Evolutionary conservation across 2,329 filamentous ascomycete species (phyloP), one percentile per base, ranked within the genome.

Genomic region (Huntiella decipiens): DNA sequence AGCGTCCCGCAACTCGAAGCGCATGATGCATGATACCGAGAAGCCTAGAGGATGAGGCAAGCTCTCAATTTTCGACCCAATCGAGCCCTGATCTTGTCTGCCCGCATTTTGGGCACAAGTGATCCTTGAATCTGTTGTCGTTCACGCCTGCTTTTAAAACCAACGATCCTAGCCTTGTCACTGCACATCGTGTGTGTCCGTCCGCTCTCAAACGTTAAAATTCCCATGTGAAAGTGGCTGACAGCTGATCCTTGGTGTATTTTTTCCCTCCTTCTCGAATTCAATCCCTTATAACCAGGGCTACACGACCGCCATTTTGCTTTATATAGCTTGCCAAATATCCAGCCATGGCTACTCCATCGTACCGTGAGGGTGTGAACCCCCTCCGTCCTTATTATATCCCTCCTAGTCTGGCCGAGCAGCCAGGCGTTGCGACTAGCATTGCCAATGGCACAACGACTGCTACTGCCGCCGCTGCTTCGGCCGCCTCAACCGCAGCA

Each of bases 361-460:
- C 67, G 58, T 66, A 54, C 58, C 62, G 52, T 59, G 65, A 69
- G 51, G 65, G 61, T 51, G 60, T 70, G 50, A 82, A 82, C 54
- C 78, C 78, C 48, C 64, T 82, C 48, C 68, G 78, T 51, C 78
- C 78, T 13, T 82, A 82, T 63, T 81, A 82, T 58, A 75, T 78
- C 52, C 71, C 71, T 34, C 70, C 71, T 8, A 64, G 67, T n/a
- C 71, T 73, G 48, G 68, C 67, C 46, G 66, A 71, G 44, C 47
- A 49, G 28, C 44, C 44, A 13, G 48, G 48, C 5, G 57, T 63
- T 32, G 54, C 60, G 37, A 61, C 64, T 35, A 52, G 59, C 38
- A 57, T 57, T 48, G 52, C 62, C 46, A 36, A 37, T 13, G 43
- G 42, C 16, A 36, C 32, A 17, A 56, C 60, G 39, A 59, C 63